These are phyloP conservation scores for Macaranga tanarius DNA, from an alignment of 441 rosid genomes.

Conservation along the genomic window DNA sequence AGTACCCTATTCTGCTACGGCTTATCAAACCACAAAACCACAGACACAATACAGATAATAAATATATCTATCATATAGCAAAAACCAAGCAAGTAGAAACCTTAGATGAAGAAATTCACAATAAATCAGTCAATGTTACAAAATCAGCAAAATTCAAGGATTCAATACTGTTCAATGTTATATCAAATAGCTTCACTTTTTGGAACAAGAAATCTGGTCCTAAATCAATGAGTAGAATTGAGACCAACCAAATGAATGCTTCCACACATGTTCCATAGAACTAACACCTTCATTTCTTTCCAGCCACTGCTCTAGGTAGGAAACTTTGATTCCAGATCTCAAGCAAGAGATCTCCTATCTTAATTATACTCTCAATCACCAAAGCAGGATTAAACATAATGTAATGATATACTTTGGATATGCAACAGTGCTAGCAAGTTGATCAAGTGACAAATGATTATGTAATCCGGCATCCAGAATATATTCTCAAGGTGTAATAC, in stretches of 20 bases:
- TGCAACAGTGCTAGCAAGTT: neutral
- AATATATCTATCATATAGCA: neutral
- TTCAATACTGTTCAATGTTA: neutral
- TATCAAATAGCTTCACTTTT: neutral
- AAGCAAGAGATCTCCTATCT: neutral
- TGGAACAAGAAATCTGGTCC: conserved; percentile 3
- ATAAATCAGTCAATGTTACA: neutral
- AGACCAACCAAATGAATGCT: neutral
- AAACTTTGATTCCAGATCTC: neutral
- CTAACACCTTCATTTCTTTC: neutral
- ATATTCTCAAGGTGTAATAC: neutral
- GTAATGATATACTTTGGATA: neutral
- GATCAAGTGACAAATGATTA: conserved; percentile 4
- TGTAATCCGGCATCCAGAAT: conserved; percentile 5
- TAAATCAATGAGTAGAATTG: neutral
- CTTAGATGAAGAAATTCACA: neutral
- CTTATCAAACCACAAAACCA: neutral
- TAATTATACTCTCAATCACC: neutral
- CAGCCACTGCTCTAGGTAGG: neutral
- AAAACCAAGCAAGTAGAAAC: neutral
- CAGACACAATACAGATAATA: neutral
- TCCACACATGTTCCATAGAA: neutral
- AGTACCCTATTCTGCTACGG: neutral
- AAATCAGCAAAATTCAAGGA: neutral
- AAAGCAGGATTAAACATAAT: neutral